Evolutionary conservation across 345 rosid genomes (phyloP).

Genomic region (Brassica nigra): DNA sequence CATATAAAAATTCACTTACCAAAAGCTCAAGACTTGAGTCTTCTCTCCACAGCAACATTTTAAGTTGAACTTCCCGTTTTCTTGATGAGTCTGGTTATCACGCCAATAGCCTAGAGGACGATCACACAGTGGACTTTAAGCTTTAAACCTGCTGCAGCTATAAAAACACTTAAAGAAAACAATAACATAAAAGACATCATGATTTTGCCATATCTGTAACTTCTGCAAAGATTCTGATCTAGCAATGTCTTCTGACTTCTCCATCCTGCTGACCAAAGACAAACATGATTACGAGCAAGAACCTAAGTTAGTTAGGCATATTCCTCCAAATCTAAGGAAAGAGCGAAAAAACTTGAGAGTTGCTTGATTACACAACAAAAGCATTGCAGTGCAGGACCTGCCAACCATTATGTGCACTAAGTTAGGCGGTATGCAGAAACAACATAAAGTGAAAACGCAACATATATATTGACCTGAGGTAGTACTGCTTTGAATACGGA

Average conservation of each 20-base stretch:
- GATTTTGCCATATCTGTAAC: slow-evolving; percentile 56
- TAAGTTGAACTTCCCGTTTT: background rate
- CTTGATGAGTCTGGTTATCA: slow-evolving; percentile 21
- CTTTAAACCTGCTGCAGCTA: slow-evolving; percentile 39
- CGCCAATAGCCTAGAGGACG: slow-evolving; percentile 39
- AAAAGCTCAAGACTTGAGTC: background rate
- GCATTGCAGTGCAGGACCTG: slow-evolving; percentile 68
- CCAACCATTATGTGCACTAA: slow-evolving; percentile 61
- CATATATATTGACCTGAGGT: slow-evolving; percentile 9
- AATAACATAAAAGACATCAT: slow-evolving; percentile 16
- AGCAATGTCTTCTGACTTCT: slow-evolving; percentile 41
- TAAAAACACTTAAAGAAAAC: background rate
- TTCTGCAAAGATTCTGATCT: slow-evolving; percentile 71
- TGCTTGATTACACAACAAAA: slow-evolving; percentile 50
- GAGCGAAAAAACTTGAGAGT: slow-evolving; percentile 44
- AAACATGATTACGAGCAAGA: slow-evolving; percentile 14
- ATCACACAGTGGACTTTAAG: slow-evolving; percentile 41
- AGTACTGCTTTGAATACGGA: slow-evolving; percentile 16
- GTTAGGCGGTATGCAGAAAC: slow-evolving; percentile 46
- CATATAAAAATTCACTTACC: slow-evolving; percentile 35
- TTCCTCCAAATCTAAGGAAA: slow-evolving; percentile 17
- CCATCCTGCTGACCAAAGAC: no score
- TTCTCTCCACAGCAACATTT: slow-evolving; percentile 20
- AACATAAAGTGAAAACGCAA: slow-evolving; percentile 8
- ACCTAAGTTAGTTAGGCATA: slow-evolving; percentile 27